Percentiles rank a stretch among this genome's conserved stretches.
These are phyloP conservation scores for Amaranthus cruentus DNA, from an alignment of 148 eudicot genomes.

Conservation along the genomic window DNA sequence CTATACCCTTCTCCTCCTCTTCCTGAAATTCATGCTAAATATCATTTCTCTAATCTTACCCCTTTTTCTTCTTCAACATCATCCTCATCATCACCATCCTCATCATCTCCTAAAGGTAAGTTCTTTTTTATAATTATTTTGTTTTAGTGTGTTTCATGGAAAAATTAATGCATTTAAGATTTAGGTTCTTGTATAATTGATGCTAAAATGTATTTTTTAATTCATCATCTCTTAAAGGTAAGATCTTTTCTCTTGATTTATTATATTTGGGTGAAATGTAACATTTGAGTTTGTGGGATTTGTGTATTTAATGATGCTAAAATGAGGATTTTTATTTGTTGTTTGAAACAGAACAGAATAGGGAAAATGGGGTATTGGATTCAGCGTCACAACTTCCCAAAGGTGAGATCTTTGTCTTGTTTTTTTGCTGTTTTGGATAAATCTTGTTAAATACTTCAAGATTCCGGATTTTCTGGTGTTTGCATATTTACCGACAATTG, in stretches of 20 bases:
- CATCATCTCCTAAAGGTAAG: constrained; percentile 12
- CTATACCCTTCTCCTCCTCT: constrained; percentile 37
- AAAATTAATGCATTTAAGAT: background rate
- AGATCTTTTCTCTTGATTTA: background rate
- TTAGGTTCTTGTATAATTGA: background rate
- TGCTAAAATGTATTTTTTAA: background rate
- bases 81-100: constrained; percentile 1
- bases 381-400: constrained; percentile 4
- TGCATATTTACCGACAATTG: background rate
- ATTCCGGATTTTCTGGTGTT: background rate
- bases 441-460: constrained; percentile 1
- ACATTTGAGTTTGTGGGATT: background rate
- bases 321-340: background rate
- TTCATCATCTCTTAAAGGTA: constrained; percentile 3
- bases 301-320: background rate
- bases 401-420: constrained; percentile 19
- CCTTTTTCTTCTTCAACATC: constrained; percentile 14
- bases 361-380: constrained; percentile 7
- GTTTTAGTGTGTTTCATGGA: background rate
- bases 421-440: background rate
- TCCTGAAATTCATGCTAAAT: constrained; percentile 20
- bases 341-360: constrained; percentile 13
- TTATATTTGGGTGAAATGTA: background rate
- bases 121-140: background rate
- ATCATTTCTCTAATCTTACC: constrained; percentile 6